phyloP scores from a whole-genome alignment of 805 yeast species.

The Candida vartiovaarae region DNA sequence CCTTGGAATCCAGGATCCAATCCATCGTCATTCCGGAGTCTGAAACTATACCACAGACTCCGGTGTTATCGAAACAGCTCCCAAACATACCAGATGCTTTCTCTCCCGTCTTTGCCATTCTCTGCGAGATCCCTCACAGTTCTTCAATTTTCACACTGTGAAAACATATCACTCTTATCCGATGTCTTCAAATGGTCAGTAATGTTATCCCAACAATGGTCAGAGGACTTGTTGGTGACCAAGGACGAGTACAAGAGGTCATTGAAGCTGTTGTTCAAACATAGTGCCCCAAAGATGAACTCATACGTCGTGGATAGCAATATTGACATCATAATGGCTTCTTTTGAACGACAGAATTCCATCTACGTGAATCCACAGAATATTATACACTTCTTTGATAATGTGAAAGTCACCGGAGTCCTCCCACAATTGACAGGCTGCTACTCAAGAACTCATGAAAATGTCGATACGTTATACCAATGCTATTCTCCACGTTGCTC shows the following conservation, averaged over 20 bases:
- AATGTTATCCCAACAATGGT: constrained; percentile 43
- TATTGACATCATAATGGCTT: constrained; percentile 40
- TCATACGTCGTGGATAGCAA: constrained; percentile 43
- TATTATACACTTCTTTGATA: constrained; percentile 22
- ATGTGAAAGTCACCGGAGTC: constrained; percentile 33
- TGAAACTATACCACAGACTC: neutral
- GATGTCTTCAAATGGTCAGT: constrained; percentile 49
- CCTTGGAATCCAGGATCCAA: constrained; percentile 1
- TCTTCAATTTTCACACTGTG: constrained; percentile 43
- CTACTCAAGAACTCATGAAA: constrained; percentile 31
- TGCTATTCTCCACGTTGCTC: constrained; percentile 32
- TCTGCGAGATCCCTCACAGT: constrained; percentile 40
- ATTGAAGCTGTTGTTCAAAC: constrained; percentile 43
- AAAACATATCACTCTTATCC: constrained; percentile 38
- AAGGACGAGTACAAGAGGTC: constrained; percentile 46
- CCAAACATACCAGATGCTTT: constrained; percentile 37
- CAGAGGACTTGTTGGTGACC: constrained; percentile 42
- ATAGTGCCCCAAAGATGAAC: constrained; percentile 41
- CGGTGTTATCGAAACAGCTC: constrained; percentile 13
- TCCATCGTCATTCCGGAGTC: constrained; percentile 9
- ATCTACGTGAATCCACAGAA: constrained; percentile 31
- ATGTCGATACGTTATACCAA: constrained; percentile 5
- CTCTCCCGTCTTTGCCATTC: constrained; percentile 52
- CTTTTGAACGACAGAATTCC: constrained; percentile 36
- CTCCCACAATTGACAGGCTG: constrained; percentile 39